phyloP scores from a whole-genome alignment of 805 yeast species.

The Ogataea wickerhamii region DNA sequence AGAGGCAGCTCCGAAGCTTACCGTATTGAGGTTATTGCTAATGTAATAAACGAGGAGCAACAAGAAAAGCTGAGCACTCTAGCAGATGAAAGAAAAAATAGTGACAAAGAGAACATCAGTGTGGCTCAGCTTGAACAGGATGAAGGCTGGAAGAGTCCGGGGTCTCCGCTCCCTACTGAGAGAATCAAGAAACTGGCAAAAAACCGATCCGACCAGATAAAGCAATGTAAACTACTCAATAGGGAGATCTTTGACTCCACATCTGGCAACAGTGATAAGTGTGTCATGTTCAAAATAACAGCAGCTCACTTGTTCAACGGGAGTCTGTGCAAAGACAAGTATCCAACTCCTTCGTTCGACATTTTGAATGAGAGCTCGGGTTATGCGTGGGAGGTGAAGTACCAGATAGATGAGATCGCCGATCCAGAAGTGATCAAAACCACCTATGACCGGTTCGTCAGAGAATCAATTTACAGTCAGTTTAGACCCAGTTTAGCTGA shows the following conservation, averaged over 20 bases:
- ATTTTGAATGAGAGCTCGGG: conserved; percentile 17
- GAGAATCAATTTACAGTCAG: conserved; percentile 5
- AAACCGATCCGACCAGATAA: conserved; percentile 11
- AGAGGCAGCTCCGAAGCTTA: neutral
- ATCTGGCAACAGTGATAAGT: conserved; percentile 11
- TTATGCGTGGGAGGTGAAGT: conserved; percentile 28
- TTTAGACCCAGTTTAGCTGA: conserved; percentile 1
- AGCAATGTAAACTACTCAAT: conserved; percentile 18
- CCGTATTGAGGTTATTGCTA: conserved; percentile 16
- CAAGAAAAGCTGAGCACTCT: conserved; percentile 14
- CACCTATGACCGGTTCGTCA: conserved; percentile 11
- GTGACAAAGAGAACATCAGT: conserved; percentile 16
- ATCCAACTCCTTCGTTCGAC: conserved; percentile 31
- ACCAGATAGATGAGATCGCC: conserved; percentile 19
- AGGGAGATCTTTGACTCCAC: conserved; percentile 14
- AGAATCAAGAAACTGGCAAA: conserved; percentile 21
- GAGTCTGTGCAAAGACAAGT: conserved; percentile 13
- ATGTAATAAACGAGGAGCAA: conserved; percentile 13
- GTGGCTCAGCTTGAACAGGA: conserved; percentile 11
- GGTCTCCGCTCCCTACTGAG: conserved; percentile 16
- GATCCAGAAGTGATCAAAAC: conserved; percentile 11
- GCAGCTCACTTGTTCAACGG: conserved; percentile 37
- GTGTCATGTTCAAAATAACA: conserved; percentile 36
- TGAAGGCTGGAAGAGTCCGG: conserved; percentile 4
- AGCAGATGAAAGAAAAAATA: conserved; percentile 18